Base-by-base conservation (phyloP, 2,329 filamentous ascomycete species). In the Piedraia hortae region DNA sequence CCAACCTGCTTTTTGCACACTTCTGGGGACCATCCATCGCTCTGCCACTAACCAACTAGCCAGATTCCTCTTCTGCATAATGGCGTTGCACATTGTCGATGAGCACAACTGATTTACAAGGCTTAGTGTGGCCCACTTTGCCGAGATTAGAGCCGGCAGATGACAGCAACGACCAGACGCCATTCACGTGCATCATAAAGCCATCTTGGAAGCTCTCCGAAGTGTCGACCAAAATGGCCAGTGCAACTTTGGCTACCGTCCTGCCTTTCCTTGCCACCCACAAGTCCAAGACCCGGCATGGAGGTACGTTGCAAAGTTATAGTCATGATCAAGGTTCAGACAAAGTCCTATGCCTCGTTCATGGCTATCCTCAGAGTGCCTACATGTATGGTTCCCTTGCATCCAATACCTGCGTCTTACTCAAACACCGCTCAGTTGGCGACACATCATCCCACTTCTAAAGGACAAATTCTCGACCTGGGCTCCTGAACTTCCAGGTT, bases 401-500 rank as follows among this genome's bases (percentile, higher is more conserved):
- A n/a, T 11, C 16, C 7, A 10, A 17, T 7, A 7, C 7, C 10
- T 10, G 16, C 7, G 16, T 10, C 21, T 14, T 12, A 14, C 9
- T 21, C 18, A n/a, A n/a, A n/a, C n/a, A n/a, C n/a, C 14, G 9
- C 13, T 6, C 23, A 37, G 30, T 31, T 41, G 33, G 35, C 32
- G 35, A 9, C 36, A 38, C 25, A 29, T 53, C 14, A 34, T 52
- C 14, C 37, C 42, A 6, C 30, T 39, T 9, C 36, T 54, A 11
- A 43, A 46, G 16, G 29, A 35, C 14, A 34, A 44, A 12, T 36
- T 47, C 14, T 49, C 50, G 3, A 41, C 55, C 12, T 55, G 53
- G 36, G 39, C 54, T 18, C 51, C 50, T 5, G 52, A 44, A 24
- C 42, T 55, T 6, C 51, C 50, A 0, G 51, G 51, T 20, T 56